phyloP scores from a whole-genome alignment of 2,329 filamentous ascomycete species.

The Lachnellula arida region DNA sequence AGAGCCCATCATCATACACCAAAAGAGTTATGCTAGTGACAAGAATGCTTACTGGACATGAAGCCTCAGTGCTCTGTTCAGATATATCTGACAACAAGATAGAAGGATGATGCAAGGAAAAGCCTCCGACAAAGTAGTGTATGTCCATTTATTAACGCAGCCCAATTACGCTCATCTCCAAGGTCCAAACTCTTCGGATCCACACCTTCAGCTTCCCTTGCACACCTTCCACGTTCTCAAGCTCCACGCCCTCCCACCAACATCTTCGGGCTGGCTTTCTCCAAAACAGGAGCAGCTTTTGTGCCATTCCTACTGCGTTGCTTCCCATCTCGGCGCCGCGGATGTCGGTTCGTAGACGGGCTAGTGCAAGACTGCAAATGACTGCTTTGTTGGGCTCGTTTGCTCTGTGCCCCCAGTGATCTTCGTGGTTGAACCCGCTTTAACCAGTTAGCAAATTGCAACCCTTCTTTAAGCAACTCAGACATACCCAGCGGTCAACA shows the following conservation, averaged over 20 bases:
- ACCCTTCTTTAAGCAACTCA: background rate
- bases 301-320: slow-evolving; percentile 92
- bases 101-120: background rate
- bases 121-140: background rate
- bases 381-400: slow-evolving; percentile 97
- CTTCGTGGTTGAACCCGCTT: slow-evolving; percentile 94
- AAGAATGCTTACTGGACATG: slow-evolving; percentile 4
- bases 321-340: slow-evolving; percentile 70
- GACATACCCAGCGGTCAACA: slow-evolving; percentile 93
- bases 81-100: slow-evolving; percentile 5
- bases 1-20: too few species aligned
- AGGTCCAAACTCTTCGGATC: slow-evolving; percentile 96
- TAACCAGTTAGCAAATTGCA: slow-evolving; percentile 12
- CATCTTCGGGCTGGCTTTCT: slow-evolving; percentile 91
- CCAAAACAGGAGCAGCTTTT: slow-evolving; percentile 97
- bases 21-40: slow-evolving; percentile 1
- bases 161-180: slow-evolving; percentile 96
- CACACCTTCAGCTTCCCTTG: slow-evolving; percentile 93
- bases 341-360: slow-evolving; percentile 87
- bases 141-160: slow-evolving; percentile 44
- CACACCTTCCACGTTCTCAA: slow-evolving; percentile 84
- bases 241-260: slow-evolving; percentile 98
- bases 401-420: slow-evolving; percentile 94
- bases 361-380: slow-evolving; percentile 92
- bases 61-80: background rate